phyloP scores from a whole-genome alignment of 495 filamentous ascomycete genomes.

The Immersiella caudata region DNA sequence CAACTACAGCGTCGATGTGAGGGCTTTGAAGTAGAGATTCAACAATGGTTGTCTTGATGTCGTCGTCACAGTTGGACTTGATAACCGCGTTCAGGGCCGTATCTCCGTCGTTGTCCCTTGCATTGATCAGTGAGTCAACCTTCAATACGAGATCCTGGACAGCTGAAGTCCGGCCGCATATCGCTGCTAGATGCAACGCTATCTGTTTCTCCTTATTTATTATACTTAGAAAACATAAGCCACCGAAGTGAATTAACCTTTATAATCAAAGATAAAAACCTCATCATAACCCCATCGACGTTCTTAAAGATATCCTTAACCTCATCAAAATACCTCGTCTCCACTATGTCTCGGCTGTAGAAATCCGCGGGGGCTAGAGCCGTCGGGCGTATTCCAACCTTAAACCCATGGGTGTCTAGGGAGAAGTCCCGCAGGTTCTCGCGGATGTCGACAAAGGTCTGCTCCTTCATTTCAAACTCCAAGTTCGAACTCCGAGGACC shows the following conservation, averaged over 20 bases:
- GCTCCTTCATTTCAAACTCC: constrained; percentile 21
- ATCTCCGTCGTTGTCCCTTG: too few relatives aligned
- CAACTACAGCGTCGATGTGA: too few relatives aligned
- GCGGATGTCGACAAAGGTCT: constrained; percentile 23
- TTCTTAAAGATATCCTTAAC: constrained; percentile 13
- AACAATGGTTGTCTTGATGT: too few relatives aligned
- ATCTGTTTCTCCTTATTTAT: too few relatives aligned
- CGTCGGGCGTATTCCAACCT: constrained; percentile 3
- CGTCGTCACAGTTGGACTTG: too few relatives aligned
- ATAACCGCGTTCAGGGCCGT: too few relatives aligned
- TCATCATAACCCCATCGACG: constrained; percentile 22
- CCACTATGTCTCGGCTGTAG: constrained; percentile 10
- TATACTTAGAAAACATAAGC: too few relatives aligned
- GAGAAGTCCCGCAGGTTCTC: constrained; percentile 8
- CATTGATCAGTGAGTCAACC: too few relatives aligned
- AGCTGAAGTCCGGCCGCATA: too few relatives aligned
- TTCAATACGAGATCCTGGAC: too few relatives aligned
- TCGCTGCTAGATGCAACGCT: too few relatives aligned
- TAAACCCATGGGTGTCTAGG: constrained; percentile 20
- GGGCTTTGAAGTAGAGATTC: too few relatives aligned
- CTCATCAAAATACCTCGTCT: constrained; percentile 18
- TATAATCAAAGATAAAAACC: constrained; percentile 22
- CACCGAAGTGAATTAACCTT: not conserved
- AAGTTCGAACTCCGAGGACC: constrained; percentile 17
- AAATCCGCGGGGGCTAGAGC: constrained; percentile 11